These are phyloP conservation scores for Capsella bursapastoris DNA, from an alignment of 345 rosid genomes.

Conservation along the genomic window DNA sequence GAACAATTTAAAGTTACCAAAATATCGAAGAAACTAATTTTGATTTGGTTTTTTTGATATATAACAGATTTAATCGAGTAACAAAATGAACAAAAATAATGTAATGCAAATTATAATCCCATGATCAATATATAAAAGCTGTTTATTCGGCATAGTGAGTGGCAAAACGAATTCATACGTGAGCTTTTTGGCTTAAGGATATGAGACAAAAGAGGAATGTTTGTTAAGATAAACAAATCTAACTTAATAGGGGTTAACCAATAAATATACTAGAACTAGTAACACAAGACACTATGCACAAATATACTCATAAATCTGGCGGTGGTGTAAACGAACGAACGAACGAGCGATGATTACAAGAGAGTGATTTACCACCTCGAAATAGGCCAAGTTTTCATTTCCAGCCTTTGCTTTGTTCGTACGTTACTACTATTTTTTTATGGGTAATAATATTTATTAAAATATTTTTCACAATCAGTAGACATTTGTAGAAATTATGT, in stretches of 20 bases:
- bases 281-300: conserved; percentile 36
- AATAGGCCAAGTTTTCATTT: conserved; percentile 26
- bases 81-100: neutral
- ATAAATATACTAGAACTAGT: conserved; percentile 24
- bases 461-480: neutral
- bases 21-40: neutral
- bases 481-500: conserved; percentile 27
- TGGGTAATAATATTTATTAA: neutral
- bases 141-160: neutral
- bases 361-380: conserved; percentile 44
- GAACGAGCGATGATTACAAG: conserved; percentile 43
- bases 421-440: conserved; percentile 35
- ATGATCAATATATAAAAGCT: neutral
- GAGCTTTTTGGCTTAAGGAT: too few relatives aligned
- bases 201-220: conserved; percentile 5
- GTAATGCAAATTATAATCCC: neutral
- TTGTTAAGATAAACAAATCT: conserved; percentile 7
- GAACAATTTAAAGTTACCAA: neutral
- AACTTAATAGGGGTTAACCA: neutral
- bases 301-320: conserved; percentile 25
- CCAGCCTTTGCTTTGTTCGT: conserved; percentile 44
- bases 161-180: neutral
- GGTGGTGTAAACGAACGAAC: conserved; percentile 34
- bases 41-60: neutral
- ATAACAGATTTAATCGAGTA: neutral